These are phyloP conservation scores for Talaromyces sp. DNA, from an alignment of 2,329 filamentous ascomycete genomes.

Conservation along the genomic window DNA sequence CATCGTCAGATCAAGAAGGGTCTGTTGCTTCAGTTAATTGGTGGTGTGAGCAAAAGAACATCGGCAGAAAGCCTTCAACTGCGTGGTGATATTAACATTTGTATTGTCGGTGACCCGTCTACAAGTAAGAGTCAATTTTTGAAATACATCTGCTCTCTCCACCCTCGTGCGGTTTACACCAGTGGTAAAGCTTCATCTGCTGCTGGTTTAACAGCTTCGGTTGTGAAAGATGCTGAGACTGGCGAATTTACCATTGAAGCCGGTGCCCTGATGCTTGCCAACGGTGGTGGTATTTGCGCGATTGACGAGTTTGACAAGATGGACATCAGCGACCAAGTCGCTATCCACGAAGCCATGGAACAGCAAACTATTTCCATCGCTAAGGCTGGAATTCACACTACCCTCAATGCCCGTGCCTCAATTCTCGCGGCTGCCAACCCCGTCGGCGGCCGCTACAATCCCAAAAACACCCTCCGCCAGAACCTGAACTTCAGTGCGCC, in stretches of 20 bases:
- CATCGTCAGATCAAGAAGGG: slow-evolving; percentile 98
- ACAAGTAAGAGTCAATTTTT: slow-evolving; percentile 98
- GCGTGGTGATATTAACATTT: slow-evolving; percentile 97
- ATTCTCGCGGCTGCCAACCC: slow-evolving; percentile 97
- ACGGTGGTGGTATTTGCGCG: slow-evolving; percentile 90
- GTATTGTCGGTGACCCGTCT: slow-evolving; percentile 93
- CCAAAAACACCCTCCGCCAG: slow-evolving; percentile 86
- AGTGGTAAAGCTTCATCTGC: slow-evolving; percentile 97
- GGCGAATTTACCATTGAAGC: slow-evolving; percentile 99
- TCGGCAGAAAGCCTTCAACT: slow-evolving; percentile 87
- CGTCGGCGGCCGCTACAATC: slow-evolving; percentile 90
- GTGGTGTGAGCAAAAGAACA: slow-evolving; percentile 90
- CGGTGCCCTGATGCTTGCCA: slow-evolving; percentile 91
- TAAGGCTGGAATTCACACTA: slow-evolving; percentile 97
- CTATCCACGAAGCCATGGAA: slow-evolving; percentile 99
- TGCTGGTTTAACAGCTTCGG: slow-evolving; percentile 93
- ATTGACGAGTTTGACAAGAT: slow-evolving; percentile 99
- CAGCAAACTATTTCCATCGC: slow-evolving; percentile 99
- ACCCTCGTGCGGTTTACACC: slow-evolving; percentile 96
- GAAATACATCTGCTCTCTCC: slow-evolving; percentile 92
- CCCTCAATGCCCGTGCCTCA: slow-evolving; percentile 89
- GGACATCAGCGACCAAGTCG: slow-evolving; percentile 95
- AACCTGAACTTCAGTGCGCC: slow-evolving; percentile 99
- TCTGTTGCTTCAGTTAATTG: slow-evolving; percentile 87
- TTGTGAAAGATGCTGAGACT: slow-evolving; percentile 97